A percentile compares a stretch with the other conserved stretches of the same genome.
These are phyloP conservation scores for Houttuynia cordata DNA, from an alignment of 164 flowering plant species.

Conservation along the genomic window DNA sequence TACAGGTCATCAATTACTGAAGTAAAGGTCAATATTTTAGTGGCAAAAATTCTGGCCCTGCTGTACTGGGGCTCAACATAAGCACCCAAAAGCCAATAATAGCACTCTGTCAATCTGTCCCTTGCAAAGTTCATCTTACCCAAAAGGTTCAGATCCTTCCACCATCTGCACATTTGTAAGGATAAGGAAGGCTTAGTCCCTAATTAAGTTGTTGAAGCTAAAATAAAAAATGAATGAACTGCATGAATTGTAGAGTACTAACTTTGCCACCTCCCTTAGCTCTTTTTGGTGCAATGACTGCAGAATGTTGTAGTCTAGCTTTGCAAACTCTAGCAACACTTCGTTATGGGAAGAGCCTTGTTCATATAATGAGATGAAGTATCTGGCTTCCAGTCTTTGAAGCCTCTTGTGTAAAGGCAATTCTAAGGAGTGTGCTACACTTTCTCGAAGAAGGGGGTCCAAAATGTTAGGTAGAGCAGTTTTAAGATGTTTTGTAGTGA, in stretches of 20 bases:
- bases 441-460: not conserved
- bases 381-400: constrained; percentile 8
- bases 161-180: not conserved
- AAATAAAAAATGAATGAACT: not conserved
- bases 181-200: no score
- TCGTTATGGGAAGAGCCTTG: not conserved
- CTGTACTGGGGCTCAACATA: constrained; percentile 1
- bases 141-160: constrained; percentile 1
- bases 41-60: not conserved
- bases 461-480: not conserved
- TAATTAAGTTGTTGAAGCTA: not conserved
- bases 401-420: constrained; percentile 11
- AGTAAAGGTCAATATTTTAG: not conserved
- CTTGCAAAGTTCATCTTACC: constrained; percentile 1
- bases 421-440: constrained; percentile 8
- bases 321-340: constrained; percentile 9
- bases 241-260: not conserved
- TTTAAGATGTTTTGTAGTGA: constrained; percentile 9
- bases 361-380: constrained; percentile 5
- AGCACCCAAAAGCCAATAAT: not conserved
- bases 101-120: constrained; percentile 3
- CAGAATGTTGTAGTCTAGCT: constrained; percentile 14
- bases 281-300: constrained; percentile 5
- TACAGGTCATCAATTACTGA: constrained; percentile 4
- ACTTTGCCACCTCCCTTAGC: constrained; percentile 2